Base-by-base conservation (phyloP, 768 basidiomycete genomes). In the Tulasnella sp. region DNA sequence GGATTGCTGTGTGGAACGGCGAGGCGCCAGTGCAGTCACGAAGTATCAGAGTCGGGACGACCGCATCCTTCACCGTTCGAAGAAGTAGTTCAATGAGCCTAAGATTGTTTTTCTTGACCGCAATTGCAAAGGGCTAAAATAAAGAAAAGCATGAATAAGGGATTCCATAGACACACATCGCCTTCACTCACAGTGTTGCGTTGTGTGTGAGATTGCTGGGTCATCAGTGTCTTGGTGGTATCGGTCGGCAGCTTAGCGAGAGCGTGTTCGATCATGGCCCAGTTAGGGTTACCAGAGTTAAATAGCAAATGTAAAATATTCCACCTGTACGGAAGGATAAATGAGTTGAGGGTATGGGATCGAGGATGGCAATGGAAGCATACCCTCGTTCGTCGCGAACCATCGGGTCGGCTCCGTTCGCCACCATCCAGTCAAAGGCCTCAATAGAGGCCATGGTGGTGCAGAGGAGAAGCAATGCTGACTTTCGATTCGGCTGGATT, bases 281-380 rank as follows among this genome's bases (percentile, higher is more conserved):
- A 77, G 18, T 85, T 83, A 6, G 81, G 79, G 14, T 85, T 71
- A 58, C 84, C 84, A 0, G 77, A 73, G 0, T 81, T 52, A 82
- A 87, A 88, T 44, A 89, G 82, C 21, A 87, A 83, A 83, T 92
- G 91, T 80, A 87, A 89, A 31, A 91, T 87, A 81, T 92, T 92
- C 86, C 86, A 89, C 7, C 71, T 72, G 34, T 31, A 31, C 4
- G 34, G 71, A 3, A 34, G 6, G 40, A 5, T 1, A 21, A n/a
- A 10, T n/a, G 52, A 52, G 52, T n/a, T n/a, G n/a, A n/a, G n/a
- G n/a, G 8, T 21, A 52, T 9, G 31, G 36, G 24, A 36, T 14
- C n/a, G 21, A n/a, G n/a, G 12, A 52, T n/a, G 0, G 52, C 7
- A 24, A n/a, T 24, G 0, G 42, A 84, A 14, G 68, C 86, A 74